Evolutionary conservation across 352 stramenopile species (phyloP).

Genomic region (Pythium brachiatum): DNA sequence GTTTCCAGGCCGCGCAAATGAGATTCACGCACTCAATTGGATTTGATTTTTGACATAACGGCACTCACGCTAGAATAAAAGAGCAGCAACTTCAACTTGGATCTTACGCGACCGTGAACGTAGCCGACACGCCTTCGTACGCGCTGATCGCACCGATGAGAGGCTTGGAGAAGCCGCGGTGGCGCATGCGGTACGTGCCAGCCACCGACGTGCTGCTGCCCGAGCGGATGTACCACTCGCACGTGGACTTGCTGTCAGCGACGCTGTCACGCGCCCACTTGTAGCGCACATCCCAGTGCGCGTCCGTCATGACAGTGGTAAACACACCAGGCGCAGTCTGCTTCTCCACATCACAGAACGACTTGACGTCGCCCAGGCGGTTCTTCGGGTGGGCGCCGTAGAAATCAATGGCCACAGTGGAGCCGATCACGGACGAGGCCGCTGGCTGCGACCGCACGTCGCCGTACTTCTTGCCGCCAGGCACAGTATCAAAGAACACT

Average conservation of each 20-base stretch:
- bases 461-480: constrained; percentile 45
- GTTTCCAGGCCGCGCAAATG: no score
- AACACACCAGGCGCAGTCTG: no score
- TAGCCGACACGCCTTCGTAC: constrained; percentile 18
- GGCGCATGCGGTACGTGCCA: constrained; percentile 43
- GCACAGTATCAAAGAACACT: no score
- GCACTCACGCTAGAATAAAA: no score
- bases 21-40: no score
- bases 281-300: constrained; percentile 53
- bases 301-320: constrained; percentile 57
- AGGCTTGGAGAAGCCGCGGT: constrained; percentile 43
- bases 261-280: constrained; percentile 35
- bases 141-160: constrained; percentile 26
- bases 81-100: no score
- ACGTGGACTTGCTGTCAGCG: constrained; percentile 41
- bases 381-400: constrained; percentile 83
- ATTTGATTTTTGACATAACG: no score
- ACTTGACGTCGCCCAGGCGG: constrained; percentile 68
- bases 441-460: constrained; percentile 45
- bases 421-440: no score
- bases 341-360: constrained; percentile 79
- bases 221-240: constrained; percentile 42
- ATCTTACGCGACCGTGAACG: constrained; percentile 40
- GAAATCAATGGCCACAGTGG: constrained; percentile 63
- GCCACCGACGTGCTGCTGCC: constrained; percentile 29